Base-by-base conservation (phyloP, 306 rosid species). In the Oemleria cerasiformis region DNA sequence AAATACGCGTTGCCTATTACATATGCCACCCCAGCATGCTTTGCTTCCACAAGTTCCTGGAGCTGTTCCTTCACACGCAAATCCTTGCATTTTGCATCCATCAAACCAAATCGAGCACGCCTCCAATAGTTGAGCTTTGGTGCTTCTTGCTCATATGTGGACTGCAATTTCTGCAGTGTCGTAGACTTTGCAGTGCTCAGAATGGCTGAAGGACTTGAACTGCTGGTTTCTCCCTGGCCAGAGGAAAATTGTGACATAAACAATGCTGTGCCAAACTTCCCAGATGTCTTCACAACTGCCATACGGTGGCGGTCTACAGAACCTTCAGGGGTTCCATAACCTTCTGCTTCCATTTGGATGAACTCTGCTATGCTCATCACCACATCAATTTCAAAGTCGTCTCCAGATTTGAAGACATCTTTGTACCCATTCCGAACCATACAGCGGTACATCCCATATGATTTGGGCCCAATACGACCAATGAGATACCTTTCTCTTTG, bases 291-390 rank as follows among this genome's bases (percentile, higher is more conserved):
- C 73, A 89, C 96, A 56, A 89, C 96, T 6, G 97, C 97, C 96
- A 89, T 81, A 38, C 97, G 83, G 19, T 88, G 91, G 66, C 88
- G 91, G 65, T 89, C 95, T 61, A 61, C 87, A 34, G 87, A 30
- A 44, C 91, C 90, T 42, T 89, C 97, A 2, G 45, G 60, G 44
- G 78, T 77, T 66, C 84, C 85, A 59, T 73, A 83, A 70, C 97
- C 94, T 75, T 89, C 97, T 16, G 97, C 88, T 80, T 92, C 97
- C 86, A 92, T 75, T 79, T 92, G 97, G 80, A 91, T 88, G 86
- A 88, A 91, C 80, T 91, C 97, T 25, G 92, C 92, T 77, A 91
- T 83, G 85, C 96, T 95, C 94, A 91, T 91, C 76, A 95, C 90
- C 67, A 91, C 78, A 48, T 88, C 92, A 78, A 84, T 91, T 82